These are phyloP conservation scores for Microbotryomycetes sp. DNA, from an alignment of 1,284 basidiomycete species.

Conservation along the genomic window DNA sequence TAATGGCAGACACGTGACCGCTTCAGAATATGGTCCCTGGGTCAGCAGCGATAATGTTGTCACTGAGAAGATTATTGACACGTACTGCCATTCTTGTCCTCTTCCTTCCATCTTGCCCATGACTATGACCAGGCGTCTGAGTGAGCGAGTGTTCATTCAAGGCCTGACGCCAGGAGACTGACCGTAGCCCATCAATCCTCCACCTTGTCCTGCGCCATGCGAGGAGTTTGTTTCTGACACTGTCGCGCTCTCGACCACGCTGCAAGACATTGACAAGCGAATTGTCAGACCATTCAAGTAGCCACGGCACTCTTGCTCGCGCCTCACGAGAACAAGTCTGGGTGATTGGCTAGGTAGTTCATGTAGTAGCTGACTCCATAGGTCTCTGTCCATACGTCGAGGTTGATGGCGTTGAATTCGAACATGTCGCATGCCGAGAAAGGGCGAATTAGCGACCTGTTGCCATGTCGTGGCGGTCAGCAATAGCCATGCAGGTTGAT, in stretches of 20 bases:
- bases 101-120: constrained; percentile 77
- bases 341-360: constrained; percentile 78
- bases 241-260: constrained; percentile 26
- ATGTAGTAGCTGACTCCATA: constrained; percentile 82
- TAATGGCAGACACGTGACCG: constrained; percentile 83
- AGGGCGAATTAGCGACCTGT: constrained; percentile 72
- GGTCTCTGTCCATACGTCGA: constrained; percentile 91
- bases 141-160: no score
- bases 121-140: no score
- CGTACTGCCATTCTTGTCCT: constrained; percentile 59
- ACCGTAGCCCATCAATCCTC: constrained; percentile 81
- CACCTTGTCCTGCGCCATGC: constrained; percentile 58
- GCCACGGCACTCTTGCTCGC: neutral
- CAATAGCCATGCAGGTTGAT: no score
- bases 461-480: neutral
- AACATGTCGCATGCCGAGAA: constrained; percentile 82
- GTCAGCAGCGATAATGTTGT: constrained; percentile 31
- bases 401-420: constrained; percentile 86
- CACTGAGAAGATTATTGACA: neutral
- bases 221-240: constrained; percentile 63
- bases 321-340: constrained; percentile 63
- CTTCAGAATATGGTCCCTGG: constrained; percentile 16
- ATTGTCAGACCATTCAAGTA: neutral
- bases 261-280: neutral
- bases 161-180: neutral